Evolutionary conservation across 768 basidiomycete genomes (phyloP).

Genomic region (Porphyrellus cyaneotinctus): DNA sequence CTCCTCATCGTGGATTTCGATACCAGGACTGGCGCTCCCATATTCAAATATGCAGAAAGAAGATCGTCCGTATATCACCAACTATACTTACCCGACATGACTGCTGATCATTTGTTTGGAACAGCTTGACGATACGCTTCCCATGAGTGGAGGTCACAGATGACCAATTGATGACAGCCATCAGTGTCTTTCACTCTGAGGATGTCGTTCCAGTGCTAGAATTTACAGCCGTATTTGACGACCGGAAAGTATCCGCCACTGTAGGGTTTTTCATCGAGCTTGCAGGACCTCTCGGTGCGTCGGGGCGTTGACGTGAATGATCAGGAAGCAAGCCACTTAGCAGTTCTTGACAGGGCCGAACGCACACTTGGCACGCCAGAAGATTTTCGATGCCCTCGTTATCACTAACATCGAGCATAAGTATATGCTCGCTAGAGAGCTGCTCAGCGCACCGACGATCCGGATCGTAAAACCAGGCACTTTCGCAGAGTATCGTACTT

Average conservation of each 20-base stretch:
- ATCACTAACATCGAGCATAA: not conserved
- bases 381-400: conserved; percentile 11
- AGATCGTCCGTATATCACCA: not conserved
- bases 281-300: not conserved
- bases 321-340: too few relatives aligned
- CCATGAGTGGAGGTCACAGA: not conserved
- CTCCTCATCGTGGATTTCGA: not conserved
- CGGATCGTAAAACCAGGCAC: conserved; percentile 19
- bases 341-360: not conserved
- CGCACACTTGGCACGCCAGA: not conserved
- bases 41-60: not conserved
- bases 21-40: not conserved
- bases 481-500: conserved; percentile 17
- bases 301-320: too few relatives aligned
- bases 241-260: not conserved
- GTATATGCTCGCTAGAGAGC: not conserved
- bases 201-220: not conserved
- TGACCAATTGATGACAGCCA: not conserved
- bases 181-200: not conserved
- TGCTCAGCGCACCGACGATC: conserved; percentile 16
- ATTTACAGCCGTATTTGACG: not conserved
- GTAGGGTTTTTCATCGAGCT: not conserved
- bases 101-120: not conserved
- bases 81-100: too few relatives aligned
- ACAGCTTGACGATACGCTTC: not conserved